Conservation (phyloP, 2,329 filamentous ascomycete genomes). For the Grosmannia serpens region DNA sequence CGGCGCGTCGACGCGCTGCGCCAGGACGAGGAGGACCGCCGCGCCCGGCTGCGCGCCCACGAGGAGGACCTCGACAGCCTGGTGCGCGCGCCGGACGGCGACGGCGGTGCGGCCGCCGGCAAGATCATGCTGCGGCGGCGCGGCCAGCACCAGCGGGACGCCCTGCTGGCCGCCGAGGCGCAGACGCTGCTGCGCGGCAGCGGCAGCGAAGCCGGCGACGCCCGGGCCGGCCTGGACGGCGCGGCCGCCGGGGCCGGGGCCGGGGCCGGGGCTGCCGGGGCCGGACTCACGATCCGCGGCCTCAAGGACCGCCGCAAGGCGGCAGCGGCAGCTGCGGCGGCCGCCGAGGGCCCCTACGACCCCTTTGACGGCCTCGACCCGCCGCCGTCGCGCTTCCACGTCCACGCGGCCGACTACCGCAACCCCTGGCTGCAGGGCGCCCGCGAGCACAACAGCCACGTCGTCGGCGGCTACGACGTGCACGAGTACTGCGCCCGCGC, state of each 20-base stretch:
- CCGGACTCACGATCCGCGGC: slow-evolving; percentile 59
- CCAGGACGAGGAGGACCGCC: slow-evolving; percentile 61
- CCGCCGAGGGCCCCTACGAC: slow-evolving; percentile 69
- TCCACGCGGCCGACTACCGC: slow-evolving; percentile 55
- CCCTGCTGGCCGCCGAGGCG: slow-evolving; percentile 24
- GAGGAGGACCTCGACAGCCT: slow-evolving; percentile 62
- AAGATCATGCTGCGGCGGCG: slow-evolving; percentile 64
- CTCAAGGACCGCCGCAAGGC: slow-evolving; percentile 51
- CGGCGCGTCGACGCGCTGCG: slow-evolving; percentile 50
- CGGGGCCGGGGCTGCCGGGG: not conserved
- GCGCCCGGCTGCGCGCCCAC: slow-evolving; percentile 49
- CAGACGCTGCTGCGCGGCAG: slow-evolving; percentile 22
- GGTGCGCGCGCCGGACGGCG: slow-evolving; percentile 43
- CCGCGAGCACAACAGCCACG: slow-evolving; percentile 52
- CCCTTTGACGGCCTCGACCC: slow-evolving; percentile 71
- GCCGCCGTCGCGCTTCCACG: slow-evolving; percentile 54
- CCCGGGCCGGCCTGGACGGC: no score
- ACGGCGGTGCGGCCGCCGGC: slow-evolving; percentile 28
- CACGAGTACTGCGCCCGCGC: slow-evolving; percentile 71
- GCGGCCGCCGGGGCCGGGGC: slow-evolving; percentile 12
- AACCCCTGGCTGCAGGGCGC: slow-evolving; percentile 62
- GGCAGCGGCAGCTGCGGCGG: slow-evolving; percentile 34
- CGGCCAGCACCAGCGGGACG: slow-evolving; percentile 35
- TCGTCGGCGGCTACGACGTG: slow-evolving; percentile 73
- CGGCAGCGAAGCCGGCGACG: not conserved